Percentiles rank a stretch among this genome's conserved stretches.
Conservation (phyloP, 306 rosid genomes). For the Luffa aegyptiaca region DNA sequence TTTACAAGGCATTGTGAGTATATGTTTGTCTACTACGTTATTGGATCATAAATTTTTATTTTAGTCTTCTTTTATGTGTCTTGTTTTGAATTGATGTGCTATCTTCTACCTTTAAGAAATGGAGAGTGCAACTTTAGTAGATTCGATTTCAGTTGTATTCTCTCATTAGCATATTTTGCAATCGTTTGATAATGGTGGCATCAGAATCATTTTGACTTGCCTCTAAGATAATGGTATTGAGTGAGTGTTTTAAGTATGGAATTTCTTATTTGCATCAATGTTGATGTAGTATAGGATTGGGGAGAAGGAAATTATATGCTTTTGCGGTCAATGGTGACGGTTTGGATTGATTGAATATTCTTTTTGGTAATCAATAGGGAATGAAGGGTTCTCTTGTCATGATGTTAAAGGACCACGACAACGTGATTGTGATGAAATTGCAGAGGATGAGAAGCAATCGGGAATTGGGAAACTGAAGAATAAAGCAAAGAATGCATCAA, state of each 20-base stretch:
- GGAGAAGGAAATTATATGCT: too few relatives aligned
- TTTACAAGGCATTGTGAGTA: slow-evolving; percentile 85
- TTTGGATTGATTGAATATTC: background rate
- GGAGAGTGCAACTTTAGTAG: background rate
- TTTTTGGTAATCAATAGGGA: slow-evolving; percentile 34
- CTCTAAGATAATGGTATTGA: background rate
- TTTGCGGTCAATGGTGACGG: background rate
- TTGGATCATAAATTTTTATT: background rate
- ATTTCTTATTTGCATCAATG: background rate
- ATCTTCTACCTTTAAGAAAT: background rate
- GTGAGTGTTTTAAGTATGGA: background rate
- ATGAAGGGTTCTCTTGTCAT: slow-evolving; percentile 56
- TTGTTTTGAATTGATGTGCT: background rate
- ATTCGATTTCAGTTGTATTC: background rate
- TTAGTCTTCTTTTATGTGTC: background rate
- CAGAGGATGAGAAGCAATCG: slow-evolving; percentile 68
- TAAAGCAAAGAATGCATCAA: slow-evolving; percentile 76
- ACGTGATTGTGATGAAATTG: slow-evolving; percentile 54
- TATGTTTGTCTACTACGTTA: background rate
- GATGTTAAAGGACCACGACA: slow-evolving; percentile 65
- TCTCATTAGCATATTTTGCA: background rate
- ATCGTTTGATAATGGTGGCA: background rate
- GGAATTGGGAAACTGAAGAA: slow-evolving; percentile 64
- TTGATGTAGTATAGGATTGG: background rate
- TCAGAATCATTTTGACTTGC: background rate